Evolutionary conservation across 2,329 filamentous ascomycete genomes (phyloP).

Genomic region (Cyanodermella asteris): DNA sequence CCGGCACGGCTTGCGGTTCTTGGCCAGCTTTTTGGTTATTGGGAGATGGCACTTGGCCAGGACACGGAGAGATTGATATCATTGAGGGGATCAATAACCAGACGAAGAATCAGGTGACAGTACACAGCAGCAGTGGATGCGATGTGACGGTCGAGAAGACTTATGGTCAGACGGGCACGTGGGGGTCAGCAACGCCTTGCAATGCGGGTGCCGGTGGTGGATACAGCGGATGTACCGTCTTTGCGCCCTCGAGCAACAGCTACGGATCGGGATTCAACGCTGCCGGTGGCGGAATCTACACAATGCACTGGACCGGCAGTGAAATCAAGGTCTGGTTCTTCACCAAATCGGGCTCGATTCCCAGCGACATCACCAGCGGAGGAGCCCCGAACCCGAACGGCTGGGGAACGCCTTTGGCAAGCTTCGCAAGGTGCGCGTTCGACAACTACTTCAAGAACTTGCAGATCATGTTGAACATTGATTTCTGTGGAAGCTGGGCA

Average conservation of each 20-base stretch:
- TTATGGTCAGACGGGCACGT: conserved; percentile 23
- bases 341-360: conserved; percentile 39
- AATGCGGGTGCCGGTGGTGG: conserved; percentile 19
- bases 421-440: conserved; percentile 52
- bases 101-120: conserved; percentile 36
- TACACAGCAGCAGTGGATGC: conserved; percentile 45
- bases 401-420: conserved; percentile 50
- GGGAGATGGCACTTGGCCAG: conserved; percentile 33
- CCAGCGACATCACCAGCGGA: conserved; percentile 36
- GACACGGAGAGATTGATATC: conserved; percentile 54
- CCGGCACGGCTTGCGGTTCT: conserved; percentile 25
- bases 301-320: conserved; percentile 51
- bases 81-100: conserved; percentile 54
- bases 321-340: conserved; percentile 71
- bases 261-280: conserved; percentile 53
- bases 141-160: conserved; percentile 28
- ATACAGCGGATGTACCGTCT: conserved; percentile 38
- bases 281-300: conserved; percentile 47
- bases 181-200: conserved; percentile 32
- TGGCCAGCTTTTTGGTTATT: conserved; percentile 30
- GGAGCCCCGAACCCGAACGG: conserved; percentile 35
- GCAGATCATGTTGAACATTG: conserved; percentile 56
- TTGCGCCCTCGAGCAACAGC: conserved; percentile 27
- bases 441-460: conserved; percentile 46
- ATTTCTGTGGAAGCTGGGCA: conserved; percentile 79